Conservation (phyloP, 164 flowering plant species). For the Umbilicus rupestris region DNA sequence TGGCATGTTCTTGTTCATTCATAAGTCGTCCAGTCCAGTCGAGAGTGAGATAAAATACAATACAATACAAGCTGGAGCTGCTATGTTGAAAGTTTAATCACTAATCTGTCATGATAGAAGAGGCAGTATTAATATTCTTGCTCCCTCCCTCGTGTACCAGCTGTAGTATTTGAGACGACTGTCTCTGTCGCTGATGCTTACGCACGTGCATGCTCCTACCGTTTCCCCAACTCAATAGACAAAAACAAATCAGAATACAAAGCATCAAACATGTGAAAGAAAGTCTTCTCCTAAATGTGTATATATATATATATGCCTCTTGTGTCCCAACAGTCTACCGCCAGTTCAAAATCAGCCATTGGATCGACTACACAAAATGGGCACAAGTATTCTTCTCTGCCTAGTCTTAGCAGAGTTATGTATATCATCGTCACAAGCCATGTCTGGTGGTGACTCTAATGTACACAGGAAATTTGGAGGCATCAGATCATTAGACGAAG, state of each 20-base stretch:
- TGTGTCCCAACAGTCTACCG: no score
- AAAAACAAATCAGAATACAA: background rate
- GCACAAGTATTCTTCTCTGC: background rate
- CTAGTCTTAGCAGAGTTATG: background rate
- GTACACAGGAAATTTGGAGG: background rate
- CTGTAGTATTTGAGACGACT: background rate
- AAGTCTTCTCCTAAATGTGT: no score
- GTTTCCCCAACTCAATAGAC: constrained; percentile 1
- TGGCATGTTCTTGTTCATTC: no score
- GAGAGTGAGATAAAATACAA: no score
- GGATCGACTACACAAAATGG: constrained; percentile 11
- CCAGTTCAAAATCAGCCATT: no score
- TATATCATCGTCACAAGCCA: background rate
- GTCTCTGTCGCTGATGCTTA: background rate
- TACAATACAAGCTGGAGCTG: no score
- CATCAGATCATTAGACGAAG: background rate
- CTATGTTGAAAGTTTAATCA: no score
- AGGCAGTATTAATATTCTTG: no score
- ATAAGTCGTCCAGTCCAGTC: no score
- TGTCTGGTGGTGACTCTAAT: background rate
- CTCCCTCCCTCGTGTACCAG: background rate
- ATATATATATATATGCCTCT: no score
- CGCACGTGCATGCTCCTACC: background rate
- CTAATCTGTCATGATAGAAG: background rate
- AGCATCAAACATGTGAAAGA: background rate